phyloP scores from a whole-genome alignment of 2,329 filamentous ascomycete species.

The Aspergillus fischeri region DNA sequence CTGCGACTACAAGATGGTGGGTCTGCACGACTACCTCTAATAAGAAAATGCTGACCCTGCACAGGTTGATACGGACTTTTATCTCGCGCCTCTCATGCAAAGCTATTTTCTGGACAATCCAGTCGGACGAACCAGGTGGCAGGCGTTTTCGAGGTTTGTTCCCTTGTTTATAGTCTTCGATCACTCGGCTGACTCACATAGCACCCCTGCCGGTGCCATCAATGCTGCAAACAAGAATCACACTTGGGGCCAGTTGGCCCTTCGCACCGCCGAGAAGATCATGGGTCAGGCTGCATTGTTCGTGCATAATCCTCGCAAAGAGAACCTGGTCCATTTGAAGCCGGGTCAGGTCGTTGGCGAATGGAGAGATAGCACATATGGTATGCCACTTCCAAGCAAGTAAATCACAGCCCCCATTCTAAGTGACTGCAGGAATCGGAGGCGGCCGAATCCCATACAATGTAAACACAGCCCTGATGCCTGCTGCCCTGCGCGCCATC shows the following conservation, averaged over 20 bases:
- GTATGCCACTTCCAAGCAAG: background rate
- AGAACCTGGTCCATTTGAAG: background rate
- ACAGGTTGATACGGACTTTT: background rate
- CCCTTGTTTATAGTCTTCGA: background rate
- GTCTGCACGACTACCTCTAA: slow-evolving; percentile 4
- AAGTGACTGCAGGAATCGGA: background rate
- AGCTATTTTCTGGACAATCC: background rate
- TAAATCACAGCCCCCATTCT: background rate
- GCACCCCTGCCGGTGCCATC: background rate
- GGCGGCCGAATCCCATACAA: slow-evolving; percentile 62
- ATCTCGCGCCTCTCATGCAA: background rate
- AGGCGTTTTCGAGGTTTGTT: background rate
- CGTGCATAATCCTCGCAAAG: background rate
- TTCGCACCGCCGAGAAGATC: background rate
- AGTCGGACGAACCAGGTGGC: background rate
- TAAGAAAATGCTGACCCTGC: background rate
- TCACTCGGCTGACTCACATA: background rate
- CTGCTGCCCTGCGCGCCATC: slow-evolving; percentile 58
- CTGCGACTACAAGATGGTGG: slow-evolving; percentile 56
- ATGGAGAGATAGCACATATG: background rate
- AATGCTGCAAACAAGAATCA: background rate
- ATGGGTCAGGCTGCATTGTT: background rate
- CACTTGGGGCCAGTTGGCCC: background rate
- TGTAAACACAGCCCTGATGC: slow-evolving; percentile 60
- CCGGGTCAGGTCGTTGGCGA: background rate